These are phyloP conservation scores for Claviceps purpurea DNA, from an alignment of 2,329 filamentous ascomycete genomes.

Conservation along the genomic window DNA sequence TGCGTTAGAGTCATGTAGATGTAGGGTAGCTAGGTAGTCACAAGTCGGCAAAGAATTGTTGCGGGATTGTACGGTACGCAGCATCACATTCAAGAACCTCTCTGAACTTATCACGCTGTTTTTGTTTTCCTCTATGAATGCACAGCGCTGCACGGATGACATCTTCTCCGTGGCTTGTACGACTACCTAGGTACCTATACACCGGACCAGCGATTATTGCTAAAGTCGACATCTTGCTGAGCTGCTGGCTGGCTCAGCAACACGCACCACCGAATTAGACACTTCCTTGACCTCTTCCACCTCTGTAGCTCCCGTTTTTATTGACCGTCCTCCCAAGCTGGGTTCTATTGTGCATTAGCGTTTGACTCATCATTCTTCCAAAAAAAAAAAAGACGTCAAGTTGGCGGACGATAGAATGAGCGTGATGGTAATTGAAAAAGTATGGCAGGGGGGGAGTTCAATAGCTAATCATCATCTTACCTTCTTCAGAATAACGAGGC, in stretches of 20 bases:
- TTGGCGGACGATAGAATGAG: too few species aligned
- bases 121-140: conserved; percentile 15
- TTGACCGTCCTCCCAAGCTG: conserved; percentile 27
- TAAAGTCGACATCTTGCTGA: not conserved
- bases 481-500: conserved; percentile 92
- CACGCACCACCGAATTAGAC: not conserved
- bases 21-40: too few species aligned
- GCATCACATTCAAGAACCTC: not conserved
- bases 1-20: too few species aligned
- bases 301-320: conserved; percentile 15
- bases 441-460: not conserved
- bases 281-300: not conserved
- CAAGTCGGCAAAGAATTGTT: too few species aligned
- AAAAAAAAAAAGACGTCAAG: too few species aligned
- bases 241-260: conserved; percentile 2
- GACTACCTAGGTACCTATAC: conserved; percentile 20
- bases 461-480: conserved; percentile 34
- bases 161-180: conserved; percentile 5
- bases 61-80: too few species aligned
- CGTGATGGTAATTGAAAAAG: too few species aligned
- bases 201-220: conserved; percentile 12
- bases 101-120: not conserved
- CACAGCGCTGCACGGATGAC: conserved; percentile 1
- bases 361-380: not conserved
- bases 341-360: conserved; percentile 21